Conservation (phyloP, 139 green algal species). For the Micractinium conductrix region DNA sequence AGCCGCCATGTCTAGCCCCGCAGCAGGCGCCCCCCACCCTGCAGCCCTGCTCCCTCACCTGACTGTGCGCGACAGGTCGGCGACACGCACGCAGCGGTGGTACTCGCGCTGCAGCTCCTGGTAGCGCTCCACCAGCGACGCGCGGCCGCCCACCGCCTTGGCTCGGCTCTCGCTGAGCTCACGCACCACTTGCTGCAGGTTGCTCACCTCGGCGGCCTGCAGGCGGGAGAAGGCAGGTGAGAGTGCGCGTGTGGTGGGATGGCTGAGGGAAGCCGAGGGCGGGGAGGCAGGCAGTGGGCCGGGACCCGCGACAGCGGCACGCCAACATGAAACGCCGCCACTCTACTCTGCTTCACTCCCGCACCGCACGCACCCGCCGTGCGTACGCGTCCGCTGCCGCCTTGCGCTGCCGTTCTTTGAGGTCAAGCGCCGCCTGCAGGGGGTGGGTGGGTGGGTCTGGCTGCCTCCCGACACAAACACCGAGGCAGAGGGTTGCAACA, state of each 20-base stretch:
- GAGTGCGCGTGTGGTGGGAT: background rate
- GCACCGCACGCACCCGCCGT: background rate
- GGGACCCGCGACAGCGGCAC: too few relatives aligned
- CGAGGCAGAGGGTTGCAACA: too few relatives aligned
- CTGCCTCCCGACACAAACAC: too few relatives aligned
- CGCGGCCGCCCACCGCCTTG: conserved; percentile 66
- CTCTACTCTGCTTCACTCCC: background rate
- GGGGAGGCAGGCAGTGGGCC: too few relatives aligned
- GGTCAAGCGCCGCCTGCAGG: conserved; percentile 12
- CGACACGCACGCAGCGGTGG: conserved; percentile 49
- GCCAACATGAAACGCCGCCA: too few relatives aligned
- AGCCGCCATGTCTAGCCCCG: background rate
- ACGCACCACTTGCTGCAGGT: conserved; percentile 50
- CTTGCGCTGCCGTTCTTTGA: conserved; percentile 34
- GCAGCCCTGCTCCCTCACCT: background rate
- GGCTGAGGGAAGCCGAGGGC: background rate
- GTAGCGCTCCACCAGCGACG: conserved; percentile 60
- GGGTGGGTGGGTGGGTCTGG: too few relatives aligned
- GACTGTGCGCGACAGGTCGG: conserved; percentile 50
- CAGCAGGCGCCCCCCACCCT: background rate
- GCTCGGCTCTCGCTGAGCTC: conserved; percentile 50
- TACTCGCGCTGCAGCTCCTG: conserved; percentile 66
- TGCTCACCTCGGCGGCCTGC: conserved; percentile 48
- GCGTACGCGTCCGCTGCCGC: conserved; percentile 3
- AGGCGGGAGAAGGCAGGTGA: background rate